Evolutionary conservation across 768 basidiomycete genomes (phyloP).

Genomic region (Boletus huronensis): DNA sequence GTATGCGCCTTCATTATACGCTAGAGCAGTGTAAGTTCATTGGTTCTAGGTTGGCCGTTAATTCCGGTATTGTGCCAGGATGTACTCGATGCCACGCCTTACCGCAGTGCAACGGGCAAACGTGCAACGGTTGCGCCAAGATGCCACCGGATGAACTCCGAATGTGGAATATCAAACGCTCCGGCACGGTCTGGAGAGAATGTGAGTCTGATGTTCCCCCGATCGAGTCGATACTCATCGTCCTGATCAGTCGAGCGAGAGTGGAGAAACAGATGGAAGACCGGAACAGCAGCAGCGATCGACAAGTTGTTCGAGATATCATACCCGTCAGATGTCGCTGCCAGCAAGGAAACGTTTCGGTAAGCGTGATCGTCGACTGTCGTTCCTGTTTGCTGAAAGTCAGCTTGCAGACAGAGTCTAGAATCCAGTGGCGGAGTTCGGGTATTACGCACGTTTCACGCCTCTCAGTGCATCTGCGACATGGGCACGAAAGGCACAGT

Average conservation of each 20-base stretch:
- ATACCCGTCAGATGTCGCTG: constrained; percentile 26
- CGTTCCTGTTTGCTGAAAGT: constrained; percentile 4
- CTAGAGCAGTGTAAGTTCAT: constrained; percentile 6
- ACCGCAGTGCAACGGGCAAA: constrained; percentile 44
- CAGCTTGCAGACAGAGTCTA: constrained; percentile 28
- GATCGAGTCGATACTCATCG: constrained; percentile 19
- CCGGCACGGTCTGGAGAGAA: constrained; percentile 48
- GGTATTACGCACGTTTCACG: constrained; percentile 58
- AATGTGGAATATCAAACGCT: constrained; percentile 46
- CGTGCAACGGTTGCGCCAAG: constrained; percentile 52
- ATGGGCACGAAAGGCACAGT: constrained; percentile 50
- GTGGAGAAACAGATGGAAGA: constrained; percentile 42
- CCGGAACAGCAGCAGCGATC: constrained; percentile 36
- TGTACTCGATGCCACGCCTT: constrained; percentile 48
- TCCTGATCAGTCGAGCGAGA: constrained; percentile 49
- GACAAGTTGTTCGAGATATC: constrained; percentile 57
- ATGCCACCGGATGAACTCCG: constrained; percentile 39
- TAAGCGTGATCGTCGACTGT: constrained; percentile 22
- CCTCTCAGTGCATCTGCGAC: constrained; percentile 67
- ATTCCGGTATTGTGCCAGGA: constrained; percentile 43
- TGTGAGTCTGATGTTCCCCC: constrained; percentile 37
- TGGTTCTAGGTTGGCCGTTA: constrained; percentile 48
- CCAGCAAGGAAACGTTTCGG: constrained; percentile 49
- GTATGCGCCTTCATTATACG: constrained; percentile 33
- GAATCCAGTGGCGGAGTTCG: constrained; percentile 35